Evolutionary conservation across 495 filamentous ascomycete genomes (phyloP).

Genomic region (Hypoxylon lenormandii): DNA sequence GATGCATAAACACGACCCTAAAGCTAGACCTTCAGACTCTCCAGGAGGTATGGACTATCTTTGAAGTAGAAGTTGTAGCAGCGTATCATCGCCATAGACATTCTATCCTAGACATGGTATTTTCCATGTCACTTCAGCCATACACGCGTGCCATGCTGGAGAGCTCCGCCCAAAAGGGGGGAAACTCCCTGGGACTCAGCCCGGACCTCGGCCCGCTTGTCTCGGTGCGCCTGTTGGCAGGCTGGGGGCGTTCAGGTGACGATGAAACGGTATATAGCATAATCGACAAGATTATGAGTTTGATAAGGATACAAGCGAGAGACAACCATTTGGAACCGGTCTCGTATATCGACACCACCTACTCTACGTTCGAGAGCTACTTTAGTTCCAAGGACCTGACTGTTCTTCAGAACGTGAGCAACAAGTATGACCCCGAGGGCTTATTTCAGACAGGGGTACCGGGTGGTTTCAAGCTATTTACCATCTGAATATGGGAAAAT

Average conservation of each 20-base stretch:
- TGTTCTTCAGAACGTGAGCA: constrained; percentile 34
- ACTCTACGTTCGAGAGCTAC: too few relatives aligned
- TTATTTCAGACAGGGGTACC: constrained; percentile 51
- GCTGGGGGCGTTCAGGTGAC: neutral
- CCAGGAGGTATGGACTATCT: neutral
- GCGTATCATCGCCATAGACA: too few relatives aligned
- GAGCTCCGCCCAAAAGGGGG: neutral
- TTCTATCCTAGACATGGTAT: neutral
- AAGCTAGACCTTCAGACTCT: neutral
- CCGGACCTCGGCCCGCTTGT: neutral
- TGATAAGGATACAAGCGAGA: neutral
- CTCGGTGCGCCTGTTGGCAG: neutral
- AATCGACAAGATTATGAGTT: neutral
- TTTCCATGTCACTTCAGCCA: neutral
- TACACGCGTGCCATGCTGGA: neutral
- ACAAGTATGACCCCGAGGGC: constrained; percentile 52
- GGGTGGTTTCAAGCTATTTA: constrained; percentile 47
- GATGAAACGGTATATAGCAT: neutral
- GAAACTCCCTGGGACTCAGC: neutral
- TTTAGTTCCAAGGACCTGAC: neutral
- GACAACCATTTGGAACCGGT: neutral
- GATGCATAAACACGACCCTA: neutral
- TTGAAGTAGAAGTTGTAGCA: too few relatives aligned
- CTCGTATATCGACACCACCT: neutral
- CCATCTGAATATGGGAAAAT: too few relatives aligned